Evolutionary conservation across 1,284 basidiomycete genomes (phyloP), one percentile per base, ranked within the genome.

Genomic region (Omphalotus olearius): DNA sequence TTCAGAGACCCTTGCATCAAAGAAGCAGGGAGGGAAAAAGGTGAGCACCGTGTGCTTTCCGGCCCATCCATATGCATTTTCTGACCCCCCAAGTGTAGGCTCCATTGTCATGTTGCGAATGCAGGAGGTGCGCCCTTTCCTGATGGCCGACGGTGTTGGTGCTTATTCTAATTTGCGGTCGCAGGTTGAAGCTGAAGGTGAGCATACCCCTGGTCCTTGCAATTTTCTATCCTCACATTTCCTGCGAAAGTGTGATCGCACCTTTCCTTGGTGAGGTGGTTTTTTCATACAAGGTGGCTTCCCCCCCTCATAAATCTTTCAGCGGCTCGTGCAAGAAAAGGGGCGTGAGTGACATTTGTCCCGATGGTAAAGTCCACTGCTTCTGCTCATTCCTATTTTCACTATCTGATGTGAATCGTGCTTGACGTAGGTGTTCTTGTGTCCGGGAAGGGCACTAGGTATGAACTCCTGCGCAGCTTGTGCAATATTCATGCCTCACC

Each of bases 361-460:
- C 84, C 14, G 79, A 85, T 62, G 83, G 84, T 84, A 48, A 20
- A 66, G 52, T 18, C 37, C 20, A n/a, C 20, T 25, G 2, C 10
- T 39, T 33, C 23, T 23, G 28, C 45, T 25, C 37, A 30, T 53
- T 50, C 28, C 26, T 43, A 18, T 25, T 42, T 33, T 45, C 38
- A 40, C 50, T 47, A 9, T 33, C 30, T 33, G 30, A 33, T 33
- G 9, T 30, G 23, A 42, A 48, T 28, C 28, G 38, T 44, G 23
- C 50, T 45, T 44, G 26, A 26, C 33, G 42, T 61, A 87, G 85
- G 83, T 47, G 83, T 85, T 36, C 73, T 88, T 53, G 86, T 86
- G 1, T 87, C 85, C 42, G 85, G 85, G 44, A 87, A 85, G 64
- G 85, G 85, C 47, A 88, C 85, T 56, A 78, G 85, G 72, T 77